These are phyloP conservation scores for Rhypophila decipiens DNA, from an alignment of 495 filamentous ascomycete genomes.

Conservation along the genomic window DNA sequence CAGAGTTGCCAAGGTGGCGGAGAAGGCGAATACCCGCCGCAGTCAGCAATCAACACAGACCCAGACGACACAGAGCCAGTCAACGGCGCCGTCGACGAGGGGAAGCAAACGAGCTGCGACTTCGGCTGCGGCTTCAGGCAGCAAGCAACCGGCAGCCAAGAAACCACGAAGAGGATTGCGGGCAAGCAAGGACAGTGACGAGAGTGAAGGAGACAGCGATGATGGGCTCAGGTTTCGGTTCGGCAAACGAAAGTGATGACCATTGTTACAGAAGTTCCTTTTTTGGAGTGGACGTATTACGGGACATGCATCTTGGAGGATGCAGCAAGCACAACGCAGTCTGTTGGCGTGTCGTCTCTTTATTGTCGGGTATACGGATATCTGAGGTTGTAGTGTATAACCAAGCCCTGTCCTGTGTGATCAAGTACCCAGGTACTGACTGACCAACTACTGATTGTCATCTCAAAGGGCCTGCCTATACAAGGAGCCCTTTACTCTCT, in stretches of 20 bases:
- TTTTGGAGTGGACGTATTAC: too few species aligned
- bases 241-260: conserved; percentile 25
- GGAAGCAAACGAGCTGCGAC: conserved; percentile 32
- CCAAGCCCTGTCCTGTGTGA: too few species aligned
- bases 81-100: conserved; percentile 23
- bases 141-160: conserved; percentile 31
- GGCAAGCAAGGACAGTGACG: conserved; percentile 32
- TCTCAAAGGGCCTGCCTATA: too few species aligned
- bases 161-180: conserved; percentile 28
- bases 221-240: conserved; percentile 50
- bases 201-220: conserved; percentile 40
- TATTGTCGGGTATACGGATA: too few species aligned
- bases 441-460: too few species aligned
- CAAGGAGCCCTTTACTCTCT: too few species aligned
- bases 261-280: too few species aligned
- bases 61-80: conserved; percentile 27
- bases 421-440: too few species aligned
- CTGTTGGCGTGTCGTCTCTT: too few species aligned
- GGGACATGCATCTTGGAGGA: too few species aligned
- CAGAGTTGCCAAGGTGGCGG: conserved; percentile 23
- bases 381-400: too few species aligned
- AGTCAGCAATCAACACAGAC: conserved; percentile 10
- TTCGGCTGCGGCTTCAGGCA: conserved; percentile 24
- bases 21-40: conserved; percentile 18
- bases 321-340: too few species aligned